These are phyloP conservation scores for Verticillium isaacii DNA, from an alignment of 2,329 filamentous ascomycete genomes.

Conservation along the genomic window DNA sequence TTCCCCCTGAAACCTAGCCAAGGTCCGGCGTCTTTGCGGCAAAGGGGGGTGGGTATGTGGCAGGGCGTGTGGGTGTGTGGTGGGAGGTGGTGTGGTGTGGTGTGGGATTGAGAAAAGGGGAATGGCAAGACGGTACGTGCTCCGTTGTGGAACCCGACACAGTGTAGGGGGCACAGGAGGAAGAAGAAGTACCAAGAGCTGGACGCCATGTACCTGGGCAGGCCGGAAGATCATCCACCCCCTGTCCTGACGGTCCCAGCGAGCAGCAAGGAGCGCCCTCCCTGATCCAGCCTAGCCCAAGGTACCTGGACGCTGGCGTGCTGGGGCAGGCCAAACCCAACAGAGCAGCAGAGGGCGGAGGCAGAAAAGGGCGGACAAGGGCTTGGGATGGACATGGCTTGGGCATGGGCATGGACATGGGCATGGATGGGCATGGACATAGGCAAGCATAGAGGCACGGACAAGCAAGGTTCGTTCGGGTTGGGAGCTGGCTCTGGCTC, in stretches of 20 bases:
- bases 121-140: constrained; percentile 4
- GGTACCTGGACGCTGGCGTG: neutral
- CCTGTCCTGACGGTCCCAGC: neutral
- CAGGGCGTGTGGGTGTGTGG: neutral
- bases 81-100: neutral
- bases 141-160: constrained; percentile 1
- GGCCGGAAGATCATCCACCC: neutral
- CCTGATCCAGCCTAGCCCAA: neutral
- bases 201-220: neutral
- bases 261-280: neutral
- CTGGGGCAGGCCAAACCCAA: neutral
- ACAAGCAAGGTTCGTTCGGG: constrained; percentile 6
- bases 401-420: constrained; percentile 7
- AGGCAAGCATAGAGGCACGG: constrained; percentile 2
- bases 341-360: neutral
- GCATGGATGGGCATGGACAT: constrained; percentile 4
- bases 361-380: neutral
- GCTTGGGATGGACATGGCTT: constrained; percentile 7
- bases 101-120: neutral
- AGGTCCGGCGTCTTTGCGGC: neutral
- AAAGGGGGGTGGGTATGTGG: neutral
- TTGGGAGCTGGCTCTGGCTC: neutral
- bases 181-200: neutral
- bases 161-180: neutral
- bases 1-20: neutral